These are phyloP conservation scores for Globisporangium megalacanthum DNA, from an alignment of 352 stramenopile genomes.

Conservation along the genomic window DNA sequence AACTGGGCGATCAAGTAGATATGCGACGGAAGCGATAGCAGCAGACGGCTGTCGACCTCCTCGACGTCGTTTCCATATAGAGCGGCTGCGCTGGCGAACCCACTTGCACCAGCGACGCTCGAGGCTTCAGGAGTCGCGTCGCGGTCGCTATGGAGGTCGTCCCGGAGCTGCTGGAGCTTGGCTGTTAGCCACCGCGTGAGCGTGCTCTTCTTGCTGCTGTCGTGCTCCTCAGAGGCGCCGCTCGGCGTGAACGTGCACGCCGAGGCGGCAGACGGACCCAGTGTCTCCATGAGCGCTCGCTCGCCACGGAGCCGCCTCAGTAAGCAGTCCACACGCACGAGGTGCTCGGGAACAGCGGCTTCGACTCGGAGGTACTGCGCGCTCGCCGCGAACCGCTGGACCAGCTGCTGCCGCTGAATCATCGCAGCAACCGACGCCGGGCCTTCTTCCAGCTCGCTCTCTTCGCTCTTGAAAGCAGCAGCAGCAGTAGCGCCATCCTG, in stretches of 20 bases:
- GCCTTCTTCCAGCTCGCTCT: slow-evolving; percentile 1
- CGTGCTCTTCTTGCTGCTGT: slow-evolving; percentile 15
- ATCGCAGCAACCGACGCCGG: not conserved
- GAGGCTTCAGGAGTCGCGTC: not conserved
- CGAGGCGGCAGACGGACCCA: not conserved
- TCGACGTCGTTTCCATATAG: not conserved
- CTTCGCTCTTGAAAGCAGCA: not conserved
- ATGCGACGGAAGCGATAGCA: slow-evolving; percentile 31
- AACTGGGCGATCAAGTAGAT: slow-evolving; percentile 17
- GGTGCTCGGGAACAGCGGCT: not conserved
- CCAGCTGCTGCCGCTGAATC: not conserved
- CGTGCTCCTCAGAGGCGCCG: slow-evolving; percentile 2
- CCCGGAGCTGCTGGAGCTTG: slow-evolving; percentile 32
- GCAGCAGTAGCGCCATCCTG: not conserved
- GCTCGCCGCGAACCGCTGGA: slow-evolving; percentile 1
- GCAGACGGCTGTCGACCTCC: slow-evolving; percentile 12
- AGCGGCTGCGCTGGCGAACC: not conserved
- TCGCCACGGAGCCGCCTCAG: slow-evolving; percentile 34
- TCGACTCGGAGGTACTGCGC: slow-evolving; percentile 8
- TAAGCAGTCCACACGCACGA: slow-evolving; percentile 12
- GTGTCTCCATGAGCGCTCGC: slow-evolving; percentile 18
- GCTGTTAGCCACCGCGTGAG: slow-evolving; percentile 27
- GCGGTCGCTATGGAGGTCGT: slow-evolving; percentile 23
- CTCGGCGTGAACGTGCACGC: slow-evolving; percentile 22
- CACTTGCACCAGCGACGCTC: not conserved